Conservation (phyloP, 139 green algal species). For the Coelastrella sp. region DNA sequence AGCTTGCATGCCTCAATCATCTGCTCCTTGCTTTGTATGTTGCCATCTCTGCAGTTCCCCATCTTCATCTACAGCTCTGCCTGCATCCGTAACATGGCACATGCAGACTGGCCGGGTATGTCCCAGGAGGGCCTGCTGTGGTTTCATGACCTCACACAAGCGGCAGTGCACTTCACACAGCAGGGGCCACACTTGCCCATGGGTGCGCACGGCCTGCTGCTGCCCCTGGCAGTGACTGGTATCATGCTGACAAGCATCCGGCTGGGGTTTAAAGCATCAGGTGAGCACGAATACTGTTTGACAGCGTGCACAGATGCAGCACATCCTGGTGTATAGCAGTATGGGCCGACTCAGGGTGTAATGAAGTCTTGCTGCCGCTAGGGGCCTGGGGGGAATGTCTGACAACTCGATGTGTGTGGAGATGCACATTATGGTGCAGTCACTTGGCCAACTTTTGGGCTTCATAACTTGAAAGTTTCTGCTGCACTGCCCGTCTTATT, state of each 20-base stretch:
- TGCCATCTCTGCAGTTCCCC: conserved; percentile 59
- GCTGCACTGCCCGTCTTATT: too few species aligned
- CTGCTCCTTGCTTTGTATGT: neutral
- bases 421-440: too few species aligned
- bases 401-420: too few species aligned
- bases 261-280: conserved; percentile 58
- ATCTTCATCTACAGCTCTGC: conserved; percentile 72
- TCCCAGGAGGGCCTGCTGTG: conserved; percentile 71
- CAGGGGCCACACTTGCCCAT: conserved; percentile 45
- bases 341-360: neutral
- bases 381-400: neutral
- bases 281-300: neutral
- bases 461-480: too few species aligned
- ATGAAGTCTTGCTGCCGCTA: neutral
- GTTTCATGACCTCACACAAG: conserved; percentile 81
- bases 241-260: conserved; percentile 76
- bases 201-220: conserved; percentile 62
- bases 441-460: too few species aligned
- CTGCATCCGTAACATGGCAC: conserved; percentile 74
- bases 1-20: too few species aligned
- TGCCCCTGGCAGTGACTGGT: conserved; percentile 64
- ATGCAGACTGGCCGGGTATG: conserved; percentile 71
- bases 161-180: conserved; percentile 47
- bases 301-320: too few species aligned
- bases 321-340: too few species aligned